Evolutionary conservation across 768 basidiomycete species (phyloP).

Genomic region (Calvatia gigantea): DNA sequence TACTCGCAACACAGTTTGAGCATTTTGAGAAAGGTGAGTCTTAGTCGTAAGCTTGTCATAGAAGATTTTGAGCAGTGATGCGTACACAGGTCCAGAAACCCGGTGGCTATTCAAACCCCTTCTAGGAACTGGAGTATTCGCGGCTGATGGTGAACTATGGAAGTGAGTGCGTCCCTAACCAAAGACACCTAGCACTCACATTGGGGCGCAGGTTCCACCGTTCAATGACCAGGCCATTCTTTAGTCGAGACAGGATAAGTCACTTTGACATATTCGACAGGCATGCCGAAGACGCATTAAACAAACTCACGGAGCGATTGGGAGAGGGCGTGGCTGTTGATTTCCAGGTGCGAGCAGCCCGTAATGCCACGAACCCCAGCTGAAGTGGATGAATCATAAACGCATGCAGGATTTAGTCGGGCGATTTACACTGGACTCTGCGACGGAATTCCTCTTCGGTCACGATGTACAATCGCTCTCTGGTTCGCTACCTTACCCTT

Average conservation of each 20-base stretch:
- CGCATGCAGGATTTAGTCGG: conserved; percentile 33
- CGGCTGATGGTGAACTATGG: conserved; percentile 60
- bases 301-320: conserved; percentile 41
- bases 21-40: conserved; percentile 34
- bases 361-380: too few species aligned
- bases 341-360: conserved; percentile 56
- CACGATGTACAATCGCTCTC: conserved; percentile 34
- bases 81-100: conserved; percentile 20
- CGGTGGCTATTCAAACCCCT: conserved; percentile 23
- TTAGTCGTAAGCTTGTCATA: background rate
- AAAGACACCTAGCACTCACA: background rate
- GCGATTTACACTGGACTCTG: conserved; percentile 60
- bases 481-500: conserved; percentile 16
- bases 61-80: background rate
- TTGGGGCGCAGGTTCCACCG: conserved; percentile 43
- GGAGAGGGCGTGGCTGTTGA: conserved; percentile 47
- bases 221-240: conserved; percentile 66
- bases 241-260: conserved; percentile 53
- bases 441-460: conserved; percentile 55
- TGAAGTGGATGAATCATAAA: too few species aligned
- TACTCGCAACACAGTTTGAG: conserved; percentile 41
- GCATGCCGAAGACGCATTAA: conserved; percentile 46
- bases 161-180: conserved; percentile 35
- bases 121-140: conserved; percentile 52
- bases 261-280: conserved; percentile 61